Percentiles rank a stretch among this genome's conserved stretches.
Evolutionary conservation across 768 basidiomycete genomes (phyloP).

Genomic region (Naematelia encephala): DNA sequence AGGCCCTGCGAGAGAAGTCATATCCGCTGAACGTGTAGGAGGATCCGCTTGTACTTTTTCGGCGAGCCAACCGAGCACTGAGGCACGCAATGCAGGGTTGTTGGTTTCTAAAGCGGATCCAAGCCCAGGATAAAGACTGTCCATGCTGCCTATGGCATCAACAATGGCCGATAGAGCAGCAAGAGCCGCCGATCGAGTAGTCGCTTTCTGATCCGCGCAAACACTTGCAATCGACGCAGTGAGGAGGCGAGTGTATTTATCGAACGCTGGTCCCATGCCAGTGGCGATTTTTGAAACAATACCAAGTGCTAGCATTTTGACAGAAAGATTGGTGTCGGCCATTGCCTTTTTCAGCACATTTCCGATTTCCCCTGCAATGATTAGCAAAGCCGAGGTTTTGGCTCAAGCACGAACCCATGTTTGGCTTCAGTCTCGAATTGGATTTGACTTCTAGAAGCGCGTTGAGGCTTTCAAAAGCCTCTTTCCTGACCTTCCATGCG

Average conservation of each 20-base stretch:
- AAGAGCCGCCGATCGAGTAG: slow-evolving; percentile 72
- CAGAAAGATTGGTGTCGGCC: slow-evolving; percentile 87
- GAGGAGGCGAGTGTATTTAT: slow-evolving; percentile 78
- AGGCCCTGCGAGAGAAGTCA: slow-evolving; percentile 64
- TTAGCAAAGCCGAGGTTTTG: slow-evolving; percentile 3
- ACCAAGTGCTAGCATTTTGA: slow-evolving; percentile 84
- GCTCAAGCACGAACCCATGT: slow-evolving; percentile 64
- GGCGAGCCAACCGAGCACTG: slow-evolving; percentile 46
- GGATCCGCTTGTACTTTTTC: slow-evolving; percentile 53
- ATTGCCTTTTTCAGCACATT: slow-evolving; percentile 83
- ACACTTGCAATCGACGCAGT: slow-evolving; percentile 73
- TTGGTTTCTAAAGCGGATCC: slow-evolving; percentile 71
- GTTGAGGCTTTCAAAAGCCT: slow-evolving; percentile 80
- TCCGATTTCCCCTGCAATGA: slow-evolving; percentile 75
- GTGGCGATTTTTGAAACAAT: slow-evolving; percentile 82
- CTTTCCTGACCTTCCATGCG: slow-evolving; percentile 95
- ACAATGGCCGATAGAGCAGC: slow-evolving; percentile 78
- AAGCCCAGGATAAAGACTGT: slow-evolving; percentile 73
- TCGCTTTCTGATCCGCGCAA: slow-evolving; percentile 87
- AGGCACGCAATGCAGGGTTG: slow-evolving; percentile 80
- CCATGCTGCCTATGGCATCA: slow-evolving; percentile 76
- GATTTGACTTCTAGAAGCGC: slow-evolving; percentile 80
- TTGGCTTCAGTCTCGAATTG: slow-evolving; percentile 87
- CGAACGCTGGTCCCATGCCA: slow-evolving; percentile 94
- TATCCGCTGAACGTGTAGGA: slow-evolving; percentile 58